Conservation (phyloP, 805 yeast species). For the Metschnikowia proteae region DNA sequence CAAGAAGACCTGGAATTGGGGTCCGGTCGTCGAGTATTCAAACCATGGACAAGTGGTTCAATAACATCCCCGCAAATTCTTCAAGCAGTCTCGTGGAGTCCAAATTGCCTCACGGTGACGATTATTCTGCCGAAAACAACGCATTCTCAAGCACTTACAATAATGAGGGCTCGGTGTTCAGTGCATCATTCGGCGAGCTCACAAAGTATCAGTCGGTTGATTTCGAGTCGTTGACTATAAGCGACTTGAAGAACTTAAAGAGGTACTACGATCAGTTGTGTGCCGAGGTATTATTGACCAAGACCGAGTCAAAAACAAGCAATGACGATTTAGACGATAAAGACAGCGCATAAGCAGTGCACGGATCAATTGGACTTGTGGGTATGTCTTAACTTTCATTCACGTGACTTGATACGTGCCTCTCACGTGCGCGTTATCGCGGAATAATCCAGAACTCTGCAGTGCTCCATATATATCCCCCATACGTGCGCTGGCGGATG, state of each 20-base stretch:
- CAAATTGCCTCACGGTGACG: neutral
- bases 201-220: conserved; percentile 32
- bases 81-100: conserved; percentile 4
- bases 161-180: conserved; percentile 23
- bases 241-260: conserved; percentile 33
- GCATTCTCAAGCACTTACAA: conserved; percentile 12
- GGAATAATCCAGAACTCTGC: conserved; percentile 4
- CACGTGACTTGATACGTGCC: too few relatives aligned
- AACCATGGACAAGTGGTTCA: conserved; percentile 43
- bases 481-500: neutral
- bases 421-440: conserved; percentile 1
- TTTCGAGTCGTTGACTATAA: conserved; percentile 34
- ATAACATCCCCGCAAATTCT: conserved; percentile 23
- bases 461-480: neutral
- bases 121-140: conserved; percentile 6
- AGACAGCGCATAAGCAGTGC: neutral
- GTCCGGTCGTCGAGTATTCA: conserved; percentile 38
- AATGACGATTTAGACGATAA: conserved; percentile 10
- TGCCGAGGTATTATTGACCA: conserved; percentile 14
- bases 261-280: conserved; percentile 38
- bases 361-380: neutral
- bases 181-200: conserved; percentile 23
- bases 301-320: conserved; percentile 16
- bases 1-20: conserved; percentile 27
- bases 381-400: neutral